phyloP scores from a whole-genome alignment of 345 rosid genomes.

The Corchorus capsularis region DNA sequence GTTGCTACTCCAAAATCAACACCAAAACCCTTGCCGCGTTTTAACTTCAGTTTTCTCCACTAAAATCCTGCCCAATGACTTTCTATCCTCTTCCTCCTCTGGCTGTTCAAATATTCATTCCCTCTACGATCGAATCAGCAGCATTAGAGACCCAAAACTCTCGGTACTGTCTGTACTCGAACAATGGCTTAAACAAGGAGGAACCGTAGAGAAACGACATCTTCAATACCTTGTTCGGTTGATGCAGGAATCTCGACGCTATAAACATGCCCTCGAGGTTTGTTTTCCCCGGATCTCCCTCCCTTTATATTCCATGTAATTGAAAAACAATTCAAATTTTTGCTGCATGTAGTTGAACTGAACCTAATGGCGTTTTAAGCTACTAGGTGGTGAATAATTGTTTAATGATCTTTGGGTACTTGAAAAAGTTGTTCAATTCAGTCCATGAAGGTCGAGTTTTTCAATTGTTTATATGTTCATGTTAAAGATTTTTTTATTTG shows the following conservation, averaged over 20 bases:
- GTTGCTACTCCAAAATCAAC: background rate
- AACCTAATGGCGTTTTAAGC: too few relatives aligned
- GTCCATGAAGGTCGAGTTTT: too few relatives aligned
- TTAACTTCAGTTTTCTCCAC: constrained; percentile 23
- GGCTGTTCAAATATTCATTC: background rate
- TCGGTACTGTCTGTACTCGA: constrained; percentile 30
- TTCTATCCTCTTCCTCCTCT: background rate
- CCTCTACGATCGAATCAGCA: constrained; percentile 4
- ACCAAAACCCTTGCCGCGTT: background rate
- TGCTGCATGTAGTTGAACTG: background rate
- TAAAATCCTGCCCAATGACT: background rate
- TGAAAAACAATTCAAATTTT: background rate
- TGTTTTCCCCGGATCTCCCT: background rate
- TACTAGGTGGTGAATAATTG: too few relatives aligned
- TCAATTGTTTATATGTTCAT: too few relatives aligned
- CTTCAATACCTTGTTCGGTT: constrained; percentile 15
- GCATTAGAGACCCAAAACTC: constrained; percentile 17
- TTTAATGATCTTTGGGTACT: too few relatives aligned
- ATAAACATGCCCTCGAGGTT: constrained; percentile 33
- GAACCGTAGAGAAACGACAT: background rate
- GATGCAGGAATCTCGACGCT: constrained; percentile 19
- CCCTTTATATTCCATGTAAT: background rate
- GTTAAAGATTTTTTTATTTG: too few relatives aligned
- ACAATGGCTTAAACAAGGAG: constrained; percentile 35
- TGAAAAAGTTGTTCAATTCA: too few relatives aligned